Evolutionary conservation across 345 rosid species (phyloP).

Genomic region (Mangifera indica): DNA sequence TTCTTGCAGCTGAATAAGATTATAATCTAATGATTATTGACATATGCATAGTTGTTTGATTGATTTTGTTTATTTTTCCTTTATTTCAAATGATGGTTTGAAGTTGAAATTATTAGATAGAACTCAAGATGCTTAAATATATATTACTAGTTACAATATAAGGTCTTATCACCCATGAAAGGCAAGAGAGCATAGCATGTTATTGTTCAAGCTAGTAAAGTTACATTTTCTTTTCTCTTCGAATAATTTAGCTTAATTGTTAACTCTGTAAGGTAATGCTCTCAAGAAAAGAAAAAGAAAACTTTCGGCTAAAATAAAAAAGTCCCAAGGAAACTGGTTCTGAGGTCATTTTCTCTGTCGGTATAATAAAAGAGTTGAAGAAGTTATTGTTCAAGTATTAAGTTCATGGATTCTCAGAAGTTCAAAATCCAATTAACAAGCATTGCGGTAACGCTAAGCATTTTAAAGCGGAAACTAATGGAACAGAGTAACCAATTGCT

Average conservation of each 20-base stretch:
- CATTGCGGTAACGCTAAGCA: background rate
- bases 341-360: background rate
- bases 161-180: background rate
- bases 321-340: no score
- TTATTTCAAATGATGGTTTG: no score
- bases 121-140: no score
- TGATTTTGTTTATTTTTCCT: no score
- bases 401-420: background rate
- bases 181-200: background rate
- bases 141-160: background rate
- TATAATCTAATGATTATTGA: no score
- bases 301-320: background rate
- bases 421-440: background rate
- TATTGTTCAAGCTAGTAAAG: background rate
- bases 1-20: no score
- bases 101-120: no score
- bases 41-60: no score
- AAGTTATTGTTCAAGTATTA: background rate
- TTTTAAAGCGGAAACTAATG: background rate
- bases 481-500: background rate
- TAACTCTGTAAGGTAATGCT: background rate
- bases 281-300: no score
- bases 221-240: background rate
- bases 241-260: background rate
- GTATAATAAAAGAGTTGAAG: background rate